These are phyloP conservation scores for Amanita subjunquillea DNA, from an alignment of 768 basidiomycete genomes.

Conservation along the genomic window DNA sequence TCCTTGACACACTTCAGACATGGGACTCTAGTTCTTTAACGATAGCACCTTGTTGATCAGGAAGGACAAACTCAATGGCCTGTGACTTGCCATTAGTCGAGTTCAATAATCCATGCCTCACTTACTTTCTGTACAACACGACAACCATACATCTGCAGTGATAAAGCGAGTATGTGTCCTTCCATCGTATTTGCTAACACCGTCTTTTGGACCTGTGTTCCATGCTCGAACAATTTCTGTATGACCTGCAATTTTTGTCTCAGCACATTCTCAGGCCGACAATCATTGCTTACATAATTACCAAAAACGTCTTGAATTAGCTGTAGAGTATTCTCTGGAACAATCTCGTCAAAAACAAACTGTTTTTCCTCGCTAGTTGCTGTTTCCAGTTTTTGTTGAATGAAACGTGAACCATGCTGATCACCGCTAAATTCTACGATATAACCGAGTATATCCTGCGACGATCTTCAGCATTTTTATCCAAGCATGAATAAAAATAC, in stretches of 20 bases:
- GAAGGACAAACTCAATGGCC: slow-evolving; percentile 76
- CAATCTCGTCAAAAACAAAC: slow-evolving; percentile 78
- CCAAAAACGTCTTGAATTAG: slow-evolving; percentile 92
- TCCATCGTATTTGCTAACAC: slow-evolving; percentile 66
- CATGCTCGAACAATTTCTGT: slow-evolving; percentile 88
- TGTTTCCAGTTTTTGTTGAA: slow-evolving; percentile 77
- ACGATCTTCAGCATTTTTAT: not conserved
- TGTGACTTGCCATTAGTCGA: slow-evolving; percentile 16
- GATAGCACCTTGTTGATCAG: slow-evolving; percentile 68
- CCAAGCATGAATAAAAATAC: slow-evolving; percentile 11
- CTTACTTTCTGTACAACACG: slow-evolving; percentile 87
- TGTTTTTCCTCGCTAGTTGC: slow-evolving; percentile 76
- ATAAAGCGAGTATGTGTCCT: slow-evolving; percentile 63
- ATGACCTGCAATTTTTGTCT: slow-evolving; percentile 49
- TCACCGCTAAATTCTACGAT: slow-evolving; percentile 89
- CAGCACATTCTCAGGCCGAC: not conserved
- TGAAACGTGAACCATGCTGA: slow-evolving; percentile 97
- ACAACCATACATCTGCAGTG: slow-evolving; percentile 93
- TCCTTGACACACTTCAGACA: slow-evolving; percentile 83
- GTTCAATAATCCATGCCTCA: slow-evolving; percentile 1
- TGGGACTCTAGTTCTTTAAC: slow-evolving; percentile 73
- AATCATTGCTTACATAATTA: slow-evolving; percentile 64
- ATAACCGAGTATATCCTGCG: slow-evolving; percentile 76
- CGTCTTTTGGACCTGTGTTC: slow-evolving; percentile 65
- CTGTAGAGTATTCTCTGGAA: slow-evolving; percentile 61